Base-by-base conservation (phyloP, 1,284 basidiomycete species). In the Neolentinus lepideus region DNA sequence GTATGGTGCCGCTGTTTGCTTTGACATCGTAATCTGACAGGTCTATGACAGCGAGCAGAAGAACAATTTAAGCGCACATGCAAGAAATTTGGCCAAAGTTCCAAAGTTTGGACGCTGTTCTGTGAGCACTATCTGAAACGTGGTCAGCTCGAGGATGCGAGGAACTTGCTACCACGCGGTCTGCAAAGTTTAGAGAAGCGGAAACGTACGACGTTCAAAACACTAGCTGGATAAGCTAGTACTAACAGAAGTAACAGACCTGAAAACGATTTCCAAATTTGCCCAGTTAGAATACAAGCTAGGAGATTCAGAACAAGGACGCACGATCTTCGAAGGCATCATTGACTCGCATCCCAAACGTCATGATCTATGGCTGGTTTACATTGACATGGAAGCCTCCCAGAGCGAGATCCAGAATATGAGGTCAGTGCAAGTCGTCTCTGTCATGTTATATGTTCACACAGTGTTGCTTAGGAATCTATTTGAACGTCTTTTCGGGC, bases 281-380 rank as follows among this genome's bases (percentile, higher is more conserved):
- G 95, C 95, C 0, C 88, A 97, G 64, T 76, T 97, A 31, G 97
- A 99, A 71, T 99, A 98, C 74, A 94, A 91, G 69, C 74, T 90
- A 29, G 97, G 95, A 12, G 95, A 98, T 61, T 77, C 92, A 1
- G 97, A 99, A 71, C 84, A 96, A 51, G 97, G 94, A 21, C 89
- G 91, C 66, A 98, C 96, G 0, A 81, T 99, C 55, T 99, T 98
- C 60, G 97, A 99, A 69, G 97, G 96, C 35, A 90, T 99, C 56
- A 78, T 99, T 27, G 93, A 96, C 67, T 91, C 88, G 14, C 92
- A 98, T 72, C 88, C 94, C 2, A 98, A 95, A 69, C 84, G 94
- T 51, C 87, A 94, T 75, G 96, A 99, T 69, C 74, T 98, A 43
- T 99, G 98, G 95, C 91, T 90, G 56, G 79, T 98, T 56, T 99